Evolutionary conservation across 768 basidiomycete species (phyloP), one percentile per base, ranked within the genome.

Genomic region (Phlebiopsis gigantea): DNA sequence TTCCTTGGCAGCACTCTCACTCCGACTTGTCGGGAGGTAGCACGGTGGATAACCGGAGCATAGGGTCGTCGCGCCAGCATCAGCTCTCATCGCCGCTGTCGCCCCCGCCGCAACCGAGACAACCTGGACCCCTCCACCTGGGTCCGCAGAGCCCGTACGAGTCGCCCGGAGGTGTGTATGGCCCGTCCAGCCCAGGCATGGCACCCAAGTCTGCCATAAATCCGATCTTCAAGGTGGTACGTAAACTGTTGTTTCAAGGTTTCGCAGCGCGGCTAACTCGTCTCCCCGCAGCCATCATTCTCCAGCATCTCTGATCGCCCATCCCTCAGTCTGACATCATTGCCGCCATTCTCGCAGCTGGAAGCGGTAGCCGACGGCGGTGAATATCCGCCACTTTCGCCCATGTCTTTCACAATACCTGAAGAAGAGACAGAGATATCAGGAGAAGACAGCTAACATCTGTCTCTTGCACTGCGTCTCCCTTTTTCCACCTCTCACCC

Each of bases 141-240:
- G 72, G 71, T 26, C 69, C 73, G 19, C 68, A 64, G 45, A 75
- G 69, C 56, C 70, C 81, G 21, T 79, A 76, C 64, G 84, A 87
- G 43, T 59, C 62, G 39, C 74, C 79, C 64, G 77, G 77, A 31
- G 77, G 77, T 57, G 63, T 74, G 41, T 73, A 75, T 61, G 79
- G 79, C 46, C 82, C 85, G 17, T 79, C 85, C 50, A 83, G 81
- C 62, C 79, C 86, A 31, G 77, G 78, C 46, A 71, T 78, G 53
- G 81, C 80, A 15, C 77, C 88, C 34, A 85, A 84, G 66, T 81
- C 84, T 46, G 79, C 77, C 30, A 88, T 91, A 66, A 90, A 93
- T 70, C 88, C 90, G 26, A 91, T 92, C 68, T 93, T 93, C 78
- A 87, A 89, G 81, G 90, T 93, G 76, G 90, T 92, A 74, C 77